A percentile compares a stretch with the other conserved stretches of the same genome.
These are phyloP conservation scores for Melampsora americana DNA, from an alignment of 1,284 basidiomycete genomes.

Conservation along the genomic window DNA sequence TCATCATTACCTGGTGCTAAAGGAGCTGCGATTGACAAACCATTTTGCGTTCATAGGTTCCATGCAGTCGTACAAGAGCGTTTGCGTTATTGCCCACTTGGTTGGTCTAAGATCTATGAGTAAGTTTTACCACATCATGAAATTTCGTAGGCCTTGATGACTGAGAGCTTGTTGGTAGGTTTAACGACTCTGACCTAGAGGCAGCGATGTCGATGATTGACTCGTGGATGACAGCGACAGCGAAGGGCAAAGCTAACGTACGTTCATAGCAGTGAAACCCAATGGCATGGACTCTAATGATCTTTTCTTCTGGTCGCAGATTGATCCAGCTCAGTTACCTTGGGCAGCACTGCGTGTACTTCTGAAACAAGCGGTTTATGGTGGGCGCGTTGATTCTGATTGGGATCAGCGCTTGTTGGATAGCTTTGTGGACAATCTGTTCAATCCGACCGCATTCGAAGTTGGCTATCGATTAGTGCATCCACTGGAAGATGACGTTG, in stretches of 20 bases:
- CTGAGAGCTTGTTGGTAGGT: conserved; percentile 53
- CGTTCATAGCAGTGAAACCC: conserved; percentile 1
- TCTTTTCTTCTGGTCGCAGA: neutral
- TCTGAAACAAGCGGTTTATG: conserved; percentile 91
- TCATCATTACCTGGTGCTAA: conserved; percentile 4
- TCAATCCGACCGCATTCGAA: conserved; percentile 81
- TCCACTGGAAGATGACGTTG: conserved; percentile 57
- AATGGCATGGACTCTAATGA: neutral
- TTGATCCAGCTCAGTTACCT: conserved; percentile 78
- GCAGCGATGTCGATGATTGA: conserved; percentile 88
- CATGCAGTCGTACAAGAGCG: conserved; percentile 94
- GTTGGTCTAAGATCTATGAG: conserved; percentile 93
- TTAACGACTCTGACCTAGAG: conserved; percentile 96
- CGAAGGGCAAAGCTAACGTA: conserved; percentile 82
- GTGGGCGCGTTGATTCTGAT: conserved; percentile 82
- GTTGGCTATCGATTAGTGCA: conserved; percentile 84
- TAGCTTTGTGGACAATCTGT: conserved; percentile 82
- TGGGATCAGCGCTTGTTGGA: conserved; percentile 87
- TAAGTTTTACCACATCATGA: neutral
- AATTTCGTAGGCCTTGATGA: neutral
- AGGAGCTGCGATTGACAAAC: neutral
- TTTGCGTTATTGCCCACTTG: conserved; percentile 85
- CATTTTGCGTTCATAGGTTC: conserved; percentile 58
- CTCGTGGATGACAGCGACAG: conserved; percentile 72
- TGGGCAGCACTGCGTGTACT: conserved; percentile 87